Conservation (phyloP, 2,329 filamentous ascomycete species). For the Metarhizium rileyi region DNA sequence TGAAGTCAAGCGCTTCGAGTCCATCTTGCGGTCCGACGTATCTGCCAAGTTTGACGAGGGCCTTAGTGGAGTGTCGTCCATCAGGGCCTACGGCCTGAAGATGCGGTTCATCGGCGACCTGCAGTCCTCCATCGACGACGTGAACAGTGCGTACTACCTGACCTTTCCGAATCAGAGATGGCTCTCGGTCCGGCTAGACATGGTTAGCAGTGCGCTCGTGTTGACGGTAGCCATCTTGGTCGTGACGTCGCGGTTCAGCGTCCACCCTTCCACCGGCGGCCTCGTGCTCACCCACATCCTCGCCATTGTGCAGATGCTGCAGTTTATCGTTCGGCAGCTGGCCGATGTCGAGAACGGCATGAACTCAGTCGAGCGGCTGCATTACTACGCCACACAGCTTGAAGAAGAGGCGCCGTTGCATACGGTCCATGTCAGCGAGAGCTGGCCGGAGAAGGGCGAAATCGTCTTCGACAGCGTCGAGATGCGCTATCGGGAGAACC, state of each 20-base stretch:
- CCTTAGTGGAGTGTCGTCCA: conserved; percentile 71
- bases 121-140: conserved; percentile 68
- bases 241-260: conserved; percentile 79
- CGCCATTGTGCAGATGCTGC: conserved; percentile 87
- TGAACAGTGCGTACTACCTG: conserved; percentile 90
- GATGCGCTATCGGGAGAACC: conserved; percentile 65
- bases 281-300: conserved; percentile 90
- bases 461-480: conserved; percentile 66
- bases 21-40: conserved; percentile 75
- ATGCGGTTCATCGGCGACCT: conserved; percentile 64
- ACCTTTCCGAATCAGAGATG: conserved; percentile 95
- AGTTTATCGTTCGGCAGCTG: conserved; percentile 87
- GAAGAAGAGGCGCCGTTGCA: conserved; percentile 85
- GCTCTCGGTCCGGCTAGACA: conserved; percentile 76
- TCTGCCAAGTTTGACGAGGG: conserved; percentile 90
- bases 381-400: conserved; percentile 79
- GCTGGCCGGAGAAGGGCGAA: conserved; percentile 82
- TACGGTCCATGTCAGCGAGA: conserved; percentile 58
- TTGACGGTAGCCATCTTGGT: conserved; percentile 85
- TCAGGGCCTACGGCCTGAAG: conserved; percentile 80
- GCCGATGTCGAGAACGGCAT: conserved; percentile 97
- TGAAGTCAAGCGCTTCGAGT: conserved; percentile 90
- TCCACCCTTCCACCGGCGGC: conserved; percentile 75
- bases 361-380: conserved; percentile 88
- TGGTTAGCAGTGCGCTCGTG: conserved; percentile 74